Base-by-base conservation (phyloP, 164 flowering plant genomes). In the Nymphaea thermarum region DNA sequence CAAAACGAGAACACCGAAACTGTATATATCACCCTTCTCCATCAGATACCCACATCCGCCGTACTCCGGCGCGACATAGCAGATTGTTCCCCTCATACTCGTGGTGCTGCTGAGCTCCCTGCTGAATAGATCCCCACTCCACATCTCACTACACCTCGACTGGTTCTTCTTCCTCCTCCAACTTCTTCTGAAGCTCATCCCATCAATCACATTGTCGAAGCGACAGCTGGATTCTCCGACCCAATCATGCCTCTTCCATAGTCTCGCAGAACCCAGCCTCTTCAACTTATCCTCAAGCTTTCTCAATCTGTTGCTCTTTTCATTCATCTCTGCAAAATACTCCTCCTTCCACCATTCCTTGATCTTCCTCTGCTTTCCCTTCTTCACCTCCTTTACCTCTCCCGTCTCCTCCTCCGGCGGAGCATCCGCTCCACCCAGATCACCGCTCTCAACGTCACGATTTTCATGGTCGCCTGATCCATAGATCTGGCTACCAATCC, bases 341-440 rank as follows among this genome's bases (percentile, higher is more conserved):
- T 95, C 98, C 72, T 95, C 95, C 70, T 85, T 93, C 99, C 99
- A 95, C 99, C 99, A 95, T 60, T 95, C 98, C 64, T 86, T 87
- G 91, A 90, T 92, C 81, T 95, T 90, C 80, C 79, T 82, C 12
- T 80, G 83, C 77, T 82, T 43, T 10, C 8, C 57, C 57, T 51
- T 51, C 57, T 51, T 51, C 57, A 51, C 14, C 12, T 51, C 57
- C 57, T 51, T 15, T 10, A 10, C 8, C 14, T 15, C 12, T 51
- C 14, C 57, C 8, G 57, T 10, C 8, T 51, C 57, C 12, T 51
- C 14, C 57, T 51, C 57, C 14, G 14, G 57, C 57, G 3, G 8
- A 15, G 57, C 57, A 8, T 51, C 57, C 14, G 57, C 57, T 51
- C 57, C 57, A 51, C 8, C 57, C 8, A 51, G 12, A 51, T 51